Evolutionary conservation across 495 filamentous ascomycete genomes (phyloP), one percentile per base, ranked within the genome.

Genomic region (Neurospora sp.): DNA sequence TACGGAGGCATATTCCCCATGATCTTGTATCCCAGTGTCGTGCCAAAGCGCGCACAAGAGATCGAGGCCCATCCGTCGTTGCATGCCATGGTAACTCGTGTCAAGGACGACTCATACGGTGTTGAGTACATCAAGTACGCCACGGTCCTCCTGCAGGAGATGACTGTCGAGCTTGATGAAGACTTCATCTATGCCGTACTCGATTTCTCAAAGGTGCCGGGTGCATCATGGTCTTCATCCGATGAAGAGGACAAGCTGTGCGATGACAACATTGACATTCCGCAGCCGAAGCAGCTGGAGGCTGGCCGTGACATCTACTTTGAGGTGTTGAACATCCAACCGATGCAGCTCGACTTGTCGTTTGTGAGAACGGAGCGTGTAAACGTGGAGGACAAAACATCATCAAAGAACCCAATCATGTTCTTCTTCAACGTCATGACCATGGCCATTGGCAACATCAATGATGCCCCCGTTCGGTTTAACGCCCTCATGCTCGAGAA

Each of bases 91-190:
- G 85, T 98, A 40, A 97, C 94, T 16, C 87, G 94, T 37, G 95
- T 99, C 78, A 98, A 98, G 82, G 96, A 99, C 77, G 95, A 99
- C 79, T 96, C 94, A 4, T 98, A 98, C 76, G 96, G 96, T 75
- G 96, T 99, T 68, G 86, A 97, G 68, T 99, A 99, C 82, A 96
- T 99, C 85, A 99, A 99, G 82, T 98, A 98, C 80, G 93, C 94
- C 48, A 98, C 94, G 0, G 70, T 99, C 18, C 87, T 99, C 37
- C 82, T 99, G 69, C 96, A 99, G 81, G 93, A 99, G 82, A 98
- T 99, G 95, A 98, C 96, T 0, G 84, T 98, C 2, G 96, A 99
- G 81, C 90, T 99, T 65, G 96, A 99, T 75, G 96, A 99, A 78
- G 96, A 99, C 79, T 99, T 99, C 78, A 92, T 98, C 74, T 96